phyloP scores from a whole-genome alignment of 495 filamentous ascomycete genomes.

The Neurospora tetraspora region DNA sequence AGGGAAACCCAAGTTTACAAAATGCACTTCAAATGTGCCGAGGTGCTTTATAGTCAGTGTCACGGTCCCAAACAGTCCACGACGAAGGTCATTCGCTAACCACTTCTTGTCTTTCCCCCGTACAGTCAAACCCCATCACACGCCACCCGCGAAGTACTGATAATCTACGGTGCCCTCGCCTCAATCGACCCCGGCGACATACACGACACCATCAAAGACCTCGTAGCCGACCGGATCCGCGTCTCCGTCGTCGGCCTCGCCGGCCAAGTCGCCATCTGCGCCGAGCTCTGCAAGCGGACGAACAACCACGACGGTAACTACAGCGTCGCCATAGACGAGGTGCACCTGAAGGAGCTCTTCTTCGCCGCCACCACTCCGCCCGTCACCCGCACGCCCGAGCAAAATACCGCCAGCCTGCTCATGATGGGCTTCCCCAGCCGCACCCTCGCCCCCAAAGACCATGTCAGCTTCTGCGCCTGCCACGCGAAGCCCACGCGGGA shows the following conservation, averaged over 20 bases:
- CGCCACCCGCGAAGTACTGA: constrained; percentile 82
- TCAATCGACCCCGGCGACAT: constrained; percentile 93
- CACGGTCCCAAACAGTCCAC: not conserved
- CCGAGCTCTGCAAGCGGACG: constrained; percentile 75
- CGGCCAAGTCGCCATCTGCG: constrained; percentile 85
- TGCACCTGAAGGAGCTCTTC: constrained; percentile 80
- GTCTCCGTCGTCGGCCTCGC: constrained; percentile 82
- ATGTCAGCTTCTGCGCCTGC: constrained; percentile 72
- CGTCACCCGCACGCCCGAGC: constrained; percentile 57
- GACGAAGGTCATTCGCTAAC: not conserved
- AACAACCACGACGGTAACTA: constrained; percentile 75
- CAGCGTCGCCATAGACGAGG: constrained; percentile 76
- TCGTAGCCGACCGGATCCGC: constrained; percentile 71
- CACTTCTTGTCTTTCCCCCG: not conserved
- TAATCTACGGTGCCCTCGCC: constrained; percentile 84
- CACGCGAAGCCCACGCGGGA: constrained; percentile 75
- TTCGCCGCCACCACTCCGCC: constrained; percentile 84
- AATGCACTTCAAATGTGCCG: constrained; percentile 94
- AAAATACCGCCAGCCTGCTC: constrained; percentile 64
- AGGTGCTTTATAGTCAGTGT: constrained; percentile 67
- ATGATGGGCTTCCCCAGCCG: constrained; percentile 99
- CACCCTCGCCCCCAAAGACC: constrained; percentile 60
- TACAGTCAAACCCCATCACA: constrained; percentile 78
- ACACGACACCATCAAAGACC: constrained; percentile 69
- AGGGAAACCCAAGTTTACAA: constrained; percentile 82